Evolutionary conservation across 352 stramenopile species (phyloP), one percentile per base, ranked within the genome.

Genomic region (Globisporangium nodosum): DNA sequence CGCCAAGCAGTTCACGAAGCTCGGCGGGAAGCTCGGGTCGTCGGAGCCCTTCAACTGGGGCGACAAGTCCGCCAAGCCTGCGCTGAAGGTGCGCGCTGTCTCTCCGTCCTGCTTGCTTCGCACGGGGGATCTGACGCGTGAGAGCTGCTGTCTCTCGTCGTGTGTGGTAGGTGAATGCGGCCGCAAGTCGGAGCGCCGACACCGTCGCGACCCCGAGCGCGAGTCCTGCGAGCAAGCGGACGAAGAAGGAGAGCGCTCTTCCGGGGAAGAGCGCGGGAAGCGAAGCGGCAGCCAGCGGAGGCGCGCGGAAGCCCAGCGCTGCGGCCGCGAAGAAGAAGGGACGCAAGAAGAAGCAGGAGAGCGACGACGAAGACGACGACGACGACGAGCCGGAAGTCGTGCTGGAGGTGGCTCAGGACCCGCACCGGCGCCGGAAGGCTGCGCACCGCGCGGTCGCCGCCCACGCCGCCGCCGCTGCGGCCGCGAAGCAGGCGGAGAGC

Each of bases 401-500:
- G 6, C 67, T 65, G 56, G 50, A 68, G 33, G 39, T 52, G 37
- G 20, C n/a, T 4, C 48, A 51, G 7, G 62, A 77, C 43, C 66
- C 73, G 18, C 72, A 60, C 5, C 58, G 75, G 12, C 71, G 81
- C 42, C 69, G 76, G 35, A 80, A 84, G 63, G 67, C 81, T 18
- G 81, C 80, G 3, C 73, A 73, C 11, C 79, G 75, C 27, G 84
- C 84, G 3, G 63, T 90, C 12, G 80, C 68, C 8, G 79, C 77
- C 9, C 68, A 79, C 21, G 81, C 76, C 27, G 83, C 83, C n/a
- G 83, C 83, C 9, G 79, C 69, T 20, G 76, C 73, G 16, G 76
- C 76, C 6, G 63, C 69, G 4, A 85, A 81, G 58, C 58, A 40
- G 15, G 63, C 66, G 15, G 54, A 49, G 16, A 60, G 64, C 48